Base-by-base conservation (phyloP, 2,329 filamentous ascomycete genomes). In the Aspergillus hortae region DNA sequence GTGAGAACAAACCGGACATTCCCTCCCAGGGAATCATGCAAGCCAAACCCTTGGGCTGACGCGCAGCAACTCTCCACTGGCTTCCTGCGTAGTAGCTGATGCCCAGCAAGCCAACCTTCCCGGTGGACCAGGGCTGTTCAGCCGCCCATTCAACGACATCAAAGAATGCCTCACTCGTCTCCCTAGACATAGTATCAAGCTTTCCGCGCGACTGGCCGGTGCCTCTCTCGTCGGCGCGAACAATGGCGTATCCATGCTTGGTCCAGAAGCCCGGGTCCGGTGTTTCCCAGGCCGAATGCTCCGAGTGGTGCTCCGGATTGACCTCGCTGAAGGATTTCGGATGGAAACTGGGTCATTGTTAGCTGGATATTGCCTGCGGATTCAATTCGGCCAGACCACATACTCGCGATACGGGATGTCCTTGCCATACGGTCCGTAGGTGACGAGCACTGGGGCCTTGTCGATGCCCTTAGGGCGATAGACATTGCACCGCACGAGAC, bases 341-440 rank as follows among this genome's bases (percentile, higher is more conserved):
- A 51, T 78, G 73, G 62, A 83, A 83, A 55, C 76, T 80, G 43
- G 6, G 6, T 9, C 4, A 11, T 5, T 6, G 21, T 32, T 46
- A 46, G 27, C 23, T 4, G 6, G 6, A n/a, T 2, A 2, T 5
- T 10, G 21, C 2, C 25, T 3, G 15, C 5, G 11, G 25, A 17
- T 12, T 12, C 14, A 0, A 9, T 11, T 15, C 4, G 15, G 19
- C 73, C 77, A 72, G 3, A 23, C 4, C n/a, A 46, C 52, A 12
- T 33, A 61, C 59, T 58, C 61, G 52, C 75, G 72, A 64, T 89
- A 89, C 17, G 77, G 80, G 33, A 88, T 86, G 59, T 89, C 86
- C 59, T 90, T 89, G 43, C 87, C 86, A 56, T 89, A 89, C 0
- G 87, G 87, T 0, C 86, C 86, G 57, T 89, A 89, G 0, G 86